A percentile compares a stretch with the other conserved stretches of the same genome.
Evolutionary conservation across 371 early-diverging fungal genomes (phyloP).

Genomic region (Actinomucor elegans): DNA sequence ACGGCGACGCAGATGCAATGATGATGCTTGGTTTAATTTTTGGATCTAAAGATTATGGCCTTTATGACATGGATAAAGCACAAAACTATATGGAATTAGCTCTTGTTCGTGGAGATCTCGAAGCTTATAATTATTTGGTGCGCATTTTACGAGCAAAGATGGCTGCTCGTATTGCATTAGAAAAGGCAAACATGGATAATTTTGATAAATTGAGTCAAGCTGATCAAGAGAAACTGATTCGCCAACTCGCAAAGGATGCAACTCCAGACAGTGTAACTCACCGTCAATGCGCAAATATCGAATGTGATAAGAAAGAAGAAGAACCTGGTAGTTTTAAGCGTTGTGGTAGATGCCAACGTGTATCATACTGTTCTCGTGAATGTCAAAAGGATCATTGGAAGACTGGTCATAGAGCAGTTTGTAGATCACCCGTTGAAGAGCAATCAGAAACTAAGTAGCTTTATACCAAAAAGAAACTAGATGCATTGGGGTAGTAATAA

Average conservation of each 20-base stretch:
- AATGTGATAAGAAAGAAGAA: slow-evolving; percentile 52
- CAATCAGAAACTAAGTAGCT: not conserved
- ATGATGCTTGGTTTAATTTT: slow-evolving; percentile 60
- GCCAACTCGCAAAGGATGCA: slow-evolving; percentile 45
- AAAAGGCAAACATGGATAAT: slow-evolving; percentile 40
- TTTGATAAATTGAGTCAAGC: slow-evolving; percentile 35
- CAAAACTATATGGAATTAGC: slow-evolving; percentile 62
- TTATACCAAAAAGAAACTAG: no score
- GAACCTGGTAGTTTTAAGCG: slow-evolving; percentile 54
- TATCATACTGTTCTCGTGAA: slow-evolving; percentile 57
- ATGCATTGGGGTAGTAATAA: no score
- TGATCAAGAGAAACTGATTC: slow-evolving; percentile 45
- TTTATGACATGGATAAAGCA: slow-evolving; percentile 61
- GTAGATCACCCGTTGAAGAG: slow-evolving; percentile 24
- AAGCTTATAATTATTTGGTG: slow-evolving; percentile 53
- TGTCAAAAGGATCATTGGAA: slow-evolving; percentile 70
- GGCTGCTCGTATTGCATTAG: slow-evolving; percentile 48
- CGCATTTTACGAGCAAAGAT: slow-evolving; percentile 56
- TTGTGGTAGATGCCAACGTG: slow-evolving; percentile 60
- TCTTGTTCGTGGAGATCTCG: slow-evolving; percentile 53
- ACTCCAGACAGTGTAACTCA: slow-evolving; percentile 36
- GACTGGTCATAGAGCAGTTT: slow-evolving; percentile 53
- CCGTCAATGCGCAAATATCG: slow-evolving; percentile 42
- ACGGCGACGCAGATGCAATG: slow-evolving; percentile 59
- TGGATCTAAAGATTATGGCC: slow-evolving; percentile 58